phyloP scores from a whole-genome alignment of 139 green algal genomes.

The Trebouxia sp. region DNA sequence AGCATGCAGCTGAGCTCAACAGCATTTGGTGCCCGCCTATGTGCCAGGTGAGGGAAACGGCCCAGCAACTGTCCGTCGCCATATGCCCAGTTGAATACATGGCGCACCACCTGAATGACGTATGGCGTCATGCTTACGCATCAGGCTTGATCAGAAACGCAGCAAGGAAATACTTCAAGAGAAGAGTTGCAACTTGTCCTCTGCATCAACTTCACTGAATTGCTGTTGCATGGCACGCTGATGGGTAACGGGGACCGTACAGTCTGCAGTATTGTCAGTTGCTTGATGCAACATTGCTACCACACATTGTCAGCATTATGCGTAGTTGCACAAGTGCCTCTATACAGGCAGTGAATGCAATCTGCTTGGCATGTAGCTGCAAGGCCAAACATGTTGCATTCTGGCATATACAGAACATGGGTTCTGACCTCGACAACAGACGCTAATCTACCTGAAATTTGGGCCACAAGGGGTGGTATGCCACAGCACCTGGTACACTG shows the following conservation, averaged over 20 bases:
- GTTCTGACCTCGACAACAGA: not conserved
- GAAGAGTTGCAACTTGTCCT: no score
- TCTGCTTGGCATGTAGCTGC: no score
- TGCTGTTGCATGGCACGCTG: no score
- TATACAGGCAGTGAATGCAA: no score
- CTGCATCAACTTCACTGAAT: no score
- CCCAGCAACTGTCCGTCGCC: not conserved
- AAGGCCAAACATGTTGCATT: not conserved
- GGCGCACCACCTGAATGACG: not conserved
- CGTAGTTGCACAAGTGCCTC: no score
- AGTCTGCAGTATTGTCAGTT: no score
- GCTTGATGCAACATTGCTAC: no score
- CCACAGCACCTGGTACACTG: not conserved
- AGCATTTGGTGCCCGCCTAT: not conserved
- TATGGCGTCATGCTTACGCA: not conserved
- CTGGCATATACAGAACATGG: not conserved
- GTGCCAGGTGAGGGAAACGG: not conserved
- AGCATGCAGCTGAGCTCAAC: slow-evolving; percentile 1
- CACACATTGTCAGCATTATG: no score
- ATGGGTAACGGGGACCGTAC: no score
- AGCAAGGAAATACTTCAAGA: not conserved
- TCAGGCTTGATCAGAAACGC: not conserved
- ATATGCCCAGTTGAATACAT: slow-evolving; percentile 27
- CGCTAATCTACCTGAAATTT: not conserved
- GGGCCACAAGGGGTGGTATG: slow-evolving; percentile 6